These are phyloP conservation scores for Carex littledalei DNA, from an alignment of 176 grass and related monocot species.

Conservation along the genomic window DNA sequence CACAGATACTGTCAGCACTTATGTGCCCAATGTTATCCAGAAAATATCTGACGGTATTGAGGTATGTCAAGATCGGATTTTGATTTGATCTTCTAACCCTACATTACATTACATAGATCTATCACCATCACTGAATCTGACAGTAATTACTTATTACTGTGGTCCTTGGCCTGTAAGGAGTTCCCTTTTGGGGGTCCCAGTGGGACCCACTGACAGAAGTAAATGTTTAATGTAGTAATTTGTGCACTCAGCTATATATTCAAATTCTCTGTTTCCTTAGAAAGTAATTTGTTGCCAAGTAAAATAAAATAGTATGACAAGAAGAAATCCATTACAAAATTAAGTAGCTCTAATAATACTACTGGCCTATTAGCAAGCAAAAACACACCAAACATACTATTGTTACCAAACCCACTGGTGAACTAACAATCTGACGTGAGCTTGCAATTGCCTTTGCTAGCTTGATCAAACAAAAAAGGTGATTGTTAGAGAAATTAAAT, in stretches of 20 bases:
- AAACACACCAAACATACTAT: background rate
- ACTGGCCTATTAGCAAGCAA: background rate
- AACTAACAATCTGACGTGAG: background rate
- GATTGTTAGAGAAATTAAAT: background rate
- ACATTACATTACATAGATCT: background rate
- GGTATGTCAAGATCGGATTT: conserved; percentile 19
- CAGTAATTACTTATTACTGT: background rate
- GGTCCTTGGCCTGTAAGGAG: background rate
- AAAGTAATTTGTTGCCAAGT: background rate
- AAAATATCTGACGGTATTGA: conserved; percentile 48
- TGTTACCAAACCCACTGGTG: background rate
- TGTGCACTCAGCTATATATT: background rate
- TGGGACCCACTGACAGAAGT: background rate
- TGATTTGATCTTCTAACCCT: background rate
- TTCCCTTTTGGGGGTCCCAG: background rate
- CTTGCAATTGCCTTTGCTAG: background rate
- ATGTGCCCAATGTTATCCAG: conserved; percentile 43
- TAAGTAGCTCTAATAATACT: background rate
- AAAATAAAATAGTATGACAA: background rate
- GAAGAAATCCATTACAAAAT: background rate
- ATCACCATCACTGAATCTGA: background rate
- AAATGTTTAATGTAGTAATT: background rate
- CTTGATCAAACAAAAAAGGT: background rate
- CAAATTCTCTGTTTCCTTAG: background rate
- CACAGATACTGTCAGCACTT: conserved; percentile 37